Evolutionary conservation across 1,139 yeast species (phyloP), one percentile per base, ranked within the genome.

Genomic region (Magnusiomyces tetraspermus): DNA sequence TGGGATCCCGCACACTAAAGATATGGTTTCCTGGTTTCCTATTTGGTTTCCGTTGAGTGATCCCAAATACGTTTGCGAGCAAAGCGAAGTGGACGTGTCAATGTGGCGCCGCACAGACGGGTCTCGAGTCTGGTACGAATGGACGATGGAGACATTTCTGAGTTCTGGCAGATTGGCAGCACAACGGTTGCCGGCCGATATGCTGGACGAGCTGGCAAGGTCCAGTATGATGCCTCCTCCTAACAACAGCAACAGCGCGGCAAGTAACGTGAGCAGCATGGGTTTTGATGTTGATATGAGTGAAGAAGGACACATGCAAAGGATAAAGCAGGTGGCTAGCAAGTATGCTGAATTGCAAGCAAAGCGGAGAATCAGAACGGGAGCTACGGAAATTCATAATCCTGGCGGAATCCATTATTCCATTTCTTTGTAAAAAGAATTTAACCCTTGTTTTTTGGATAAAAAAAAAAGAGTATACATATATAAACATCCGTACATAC

Each of bases 21-120:
- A n/a, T 59, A 62, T 80, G 65, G 66, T 71, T 15, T 80, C 86
- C 0, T 83, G 89, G 89, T 77, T 83, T 54, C 96, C 96, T 0
- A 71, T 84, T 30, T 74, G 82, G 60, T 83, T 89, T 64, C 96
- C 96, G 0, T 63, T 85, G 1, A 71, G 72, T 48, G 70, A 72
- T 6, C 82, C 84, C 1, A 59, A 78, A 11, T 64, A 69, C 22
- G 67, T 80, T 0, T 65, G 78, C 1, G 84, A 82, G 50, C 76
- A 74, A 47, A 72, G 82, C 3, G 81, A 74, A 51, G 59, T 84
- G 6, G 76, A 76, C 42, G 66, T 82, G 0, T 70, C 74, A 40
- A 61, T 81, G 49, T 73, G 76, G 71, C 66, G 83, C 44, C 66
- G 68, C 46, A 60, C 70, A 5, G 69, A 67, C 36, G 66, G 63